Evolutionary conservation across 2,329 filamentous ascomycete genomes (phyloP).

Genomic region (Lojkania enalia): DNA sequence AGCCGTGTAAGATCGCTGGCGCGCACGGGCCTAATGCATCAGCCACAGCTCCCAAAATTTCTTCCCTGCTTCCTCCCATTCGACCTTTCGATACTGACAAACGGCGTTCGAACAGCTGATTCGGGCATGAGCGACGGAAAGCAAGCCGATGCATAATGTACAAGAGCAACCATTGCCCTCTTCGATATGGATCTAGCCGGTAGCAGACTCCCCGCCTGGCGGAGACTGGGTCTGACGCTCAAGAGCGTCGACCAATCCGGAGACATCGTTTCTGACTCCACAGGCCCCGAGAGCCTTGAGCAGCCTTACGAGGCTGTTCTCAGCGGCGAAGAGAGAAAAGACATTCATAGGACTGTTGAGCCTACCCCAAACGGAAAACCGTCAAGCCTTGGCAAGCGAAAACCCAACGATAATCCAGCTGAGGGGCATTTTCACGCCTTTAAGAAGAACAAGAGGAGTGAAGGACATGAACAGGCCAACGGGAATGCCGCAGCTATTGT

Average conservation of each 20-base stretch:
- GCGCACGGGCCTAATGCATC: slow-evolving; percentile 20
- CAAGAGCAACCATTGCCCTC: slow-evolving; percentile 30
- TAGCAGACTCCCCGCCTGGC: slow-evolving; percentile 58
- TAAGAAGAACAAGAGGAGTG: slow-evolving; percentile 33
- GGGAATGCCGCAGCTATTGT: slow-evolving; percentile 4
- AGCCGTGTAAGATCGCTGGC: slow-evolving; percentile 22
- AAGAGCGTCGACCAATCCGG: slow-evolving; percentile 54
- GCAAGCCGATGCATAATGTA: slow-evolving; percentile 23
- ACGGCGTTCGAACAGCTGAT: slow-evolving; percentile 34
- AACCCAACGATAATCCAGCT: slow-evolving; percentile 34
- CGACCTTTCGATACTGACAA: slow-evolving; percentile 33
- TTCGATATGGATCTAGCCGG: slow-evolving; percentile 34
- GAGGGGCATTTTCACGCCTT: slow-evolving; percentile 23
- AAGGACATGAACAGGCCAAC: slow-evolving; percentile 8
- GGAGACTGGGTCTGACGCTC: slow-evolving; percentile 62
- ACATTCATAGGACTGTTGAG: slow-evolving; percentile 9
- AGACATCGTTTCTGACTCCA: slow-evolving; percentile 29
- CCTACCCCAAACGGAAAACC: slow-evolving; percentile 27
- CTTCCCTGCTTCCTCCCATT: slow-evolving; percentile 38
- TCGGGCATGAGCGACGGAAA: slow-evolving; percentile 40
- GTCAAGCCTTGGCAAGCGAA: slow-evolving; percentile 43
- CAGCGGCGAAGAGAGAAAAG: slow-evolving; percentile 10
- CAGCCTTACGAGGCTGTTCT: too few species aligned
- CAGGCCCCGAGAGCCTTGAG: slow-evolving; percentile 16
- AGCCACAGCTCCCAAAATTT: slow-evolving; percentile 35